Conservation (phyloP, 2,329 filamentous ascomycete genomes). For the Chrysoporthe deuterocubensis region DNA sequence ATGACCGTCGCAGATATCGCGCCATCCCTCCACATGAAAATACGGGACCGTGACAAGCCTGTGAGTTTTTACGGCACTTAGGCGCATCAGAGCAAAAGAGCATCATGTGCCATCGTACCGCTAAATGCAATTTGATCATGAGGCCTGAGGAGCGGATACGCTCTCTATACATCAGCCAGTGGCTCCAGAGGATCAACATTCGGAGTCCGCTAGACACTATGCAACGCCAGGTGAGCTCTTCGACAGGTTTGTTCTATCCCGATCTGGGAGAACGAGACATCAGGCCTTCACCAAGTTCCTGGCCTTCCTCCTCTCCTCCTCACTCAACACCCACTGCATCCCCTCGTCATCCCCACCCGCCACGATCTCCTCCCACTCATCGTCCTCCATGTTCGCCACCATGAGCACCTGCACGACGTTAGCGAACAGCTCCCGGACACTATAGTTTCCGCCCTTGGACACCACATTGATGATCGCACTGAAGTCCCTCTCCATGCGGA, state of each 20-base stretch:
- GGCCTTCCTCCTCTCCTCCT: constrained; percentile 74
- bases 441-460: constrained; percentile 74
- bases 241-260: neutral
- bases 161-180: neutral
- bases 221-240: neutral
- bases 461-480: constrained; percentile 72
- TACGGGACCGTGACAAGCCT: neutral
- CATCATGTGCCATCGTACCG: neutral
- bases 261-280: neutral
- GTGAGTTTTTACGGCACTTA: neutral
- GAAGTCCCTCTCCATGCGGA: constrained; percentile 83
- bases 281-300: constrained; percentile 65
- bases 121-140: neutral
- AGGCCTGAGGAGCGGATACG: neutral
- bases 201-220: neutral
- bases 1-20: neutral
- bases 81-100: neutral
- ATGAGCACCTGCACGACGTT: constrained; percentile 80
- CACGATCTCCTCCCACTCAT: constrained; percentile 84
- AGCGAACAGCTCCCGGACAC: constrained; percentile 75
- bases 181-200: neutral
- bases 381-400: constrained; percentile 92
- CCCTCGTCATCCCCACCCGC: constrained; percentile 60
- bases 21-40: neutral
- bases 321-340: constrained; percentile 72